Percentiles rank a stretch among this genome's conserved stretches.
These are phyloP conservation scores for Metschnikowia reukaufii DNA, from an alignment of 805 yeast species.

Conservation along the genomic window DNA sequence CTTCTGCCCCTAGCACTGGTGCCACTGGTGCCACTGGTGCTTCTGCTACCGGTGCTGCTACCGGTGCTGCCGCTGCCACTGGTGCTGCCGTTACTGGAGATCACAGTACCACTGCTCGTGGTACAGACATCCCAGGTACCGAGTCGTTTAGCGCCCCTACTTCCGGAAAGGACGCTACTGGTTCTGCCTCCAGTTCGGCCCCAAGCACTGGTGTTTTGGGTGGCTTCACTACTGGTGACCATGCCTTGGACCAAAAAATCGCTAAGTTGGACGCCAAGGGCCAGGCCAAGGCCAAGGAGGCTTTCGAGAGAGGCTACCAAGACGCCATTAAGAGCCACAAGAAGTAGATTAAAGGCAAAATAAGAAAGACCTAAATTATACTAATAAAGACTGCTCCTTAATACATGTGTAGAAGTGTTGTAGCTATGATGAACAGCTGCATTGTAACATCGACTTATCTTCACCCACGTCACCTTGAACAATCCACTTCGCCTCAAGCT, in stretches of 20 bases:
- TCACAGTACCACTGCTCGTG: background rate
- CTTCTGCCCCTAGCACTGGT: background rate
- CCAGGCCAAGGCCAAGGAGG: slow-evolving; percentile 41
- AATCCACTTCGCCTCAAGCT: slow-evolving; percentile 56
- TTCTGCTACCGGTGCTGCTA: background rate
- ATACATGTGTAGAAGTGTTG: no score
- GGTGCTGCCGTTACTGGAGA: background rate
- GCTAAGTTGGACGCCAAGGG: slow-evolving; percentile 33
- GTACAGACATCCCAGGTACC: background rate
- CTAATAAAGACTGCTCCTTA: no score
- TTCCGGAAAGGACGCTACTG: background rate
- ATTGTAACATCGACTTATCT: slow-evolving; percentile 61
- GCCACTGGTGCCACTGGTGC: background rate
- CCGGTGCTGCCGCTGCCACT: background rate
- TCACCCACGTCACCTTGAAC: slow-evolving; percentile 50
- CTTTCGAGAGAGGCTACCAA: slow-evolving; percentile 40
- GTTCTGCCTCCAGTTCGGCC: background rate
- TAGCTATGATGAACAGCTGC: slow-evolving; percentile 60
- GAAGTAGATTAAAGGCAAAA: slow-evolving; percentile 1
- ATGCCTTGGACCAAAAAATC: slow-evolving; percentile 36
- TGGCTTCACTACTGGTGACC: slow-evolving; percentile 37
- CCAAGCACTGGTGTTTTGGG: slow-evolving; percentile 4
- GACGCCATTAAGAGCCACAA: slow-evolving; percentile 26
- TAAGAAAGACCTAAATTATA: no score
- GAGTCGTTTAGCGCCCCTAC: background rate